Base-by-base conservation (phyloP, 129 eudicot genomes). In the Artemisia argyi region DNA sequence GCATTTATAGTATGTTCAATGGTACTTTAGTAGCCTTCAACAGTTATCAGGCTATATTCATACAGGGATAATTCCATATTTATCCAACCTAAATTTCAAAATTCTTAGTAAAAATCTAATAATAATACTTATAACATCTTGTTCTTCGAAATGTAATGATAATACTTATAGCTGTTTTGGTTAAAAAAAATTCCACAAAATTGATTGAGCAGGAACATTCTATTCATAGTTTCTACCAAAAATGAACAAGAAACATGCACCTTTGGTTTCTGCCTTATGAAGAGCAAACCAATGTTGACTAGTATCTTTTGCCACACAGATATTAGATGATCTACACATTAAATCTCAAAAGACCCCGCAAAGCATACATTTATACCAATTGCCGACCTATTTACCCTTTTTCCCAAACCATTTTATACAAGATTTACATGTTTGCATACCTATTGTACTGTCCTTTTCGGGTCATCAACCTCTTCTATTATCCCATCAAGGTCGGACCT, bases 401-500 rank as follows among this genome's bases (percentile, higher is more conserved):
- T 56, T 7, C 20, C 47, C 50, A 4, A 3, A 61, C 20, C 50
- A 55, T 66, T 10, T 22, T 55, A 48, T 28, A 30, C 7, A 8
- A 46, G 4, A 52, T 13, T 22, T 14, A 20, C 73, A 18, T 53
- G 44, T 3, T 50, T 50, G 39, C 62, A 61, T 18, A 49, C 51
- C 48, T 42, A 3, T 54, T 0, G 46, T 39, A 39, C 1, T 3
- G 12, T 54, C 42, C 17, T 54, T 26, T 57, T 32, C 5, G 19
- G 13, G 65, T 52, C 65, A 53, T 54, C 52, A 26, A 16, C 60
- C 62, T 3, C 44, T 22, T 60, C 39, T 68, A 49, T 18, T 49
- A 20, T 20, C 68, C 50, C 61, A 77, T 54, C 64, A 19, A 69
- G 14, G 32, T 9, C 11, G 55, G 69, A 30, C 67, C 74, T 19